These are phyloP conservation scores for Abrus precatorius DNA, from an alignment of 306 rosid genomes.

Conservation along the genomic window DNA sequence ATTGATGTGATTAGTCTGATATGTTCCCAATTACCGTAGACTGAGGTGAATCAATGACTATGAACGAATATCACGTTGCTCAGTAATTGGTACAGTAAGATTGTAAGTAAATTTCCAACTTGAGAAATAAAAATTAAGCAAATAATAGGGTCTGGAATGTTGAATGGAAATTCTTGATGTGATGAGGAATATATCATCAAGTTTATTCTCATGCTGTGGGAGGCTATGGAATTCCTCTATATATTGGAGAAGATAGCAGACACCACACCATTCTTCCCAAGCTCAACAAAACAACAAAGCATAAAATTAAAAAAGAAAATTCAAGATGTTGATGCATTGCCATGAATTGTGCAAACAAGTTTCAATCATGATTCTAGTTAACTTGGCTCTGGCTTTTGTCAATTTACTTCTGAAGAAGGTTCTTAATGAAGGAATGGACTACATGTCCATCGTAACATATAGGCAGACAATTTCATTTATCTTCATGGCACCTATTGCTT, in stretches of 20 bases:
- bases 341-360: conserved; percentile 63
- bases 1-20: conserved; percentile 28
- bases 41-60: conserved; percentile 28
- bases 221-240: conserved; percentile 45
- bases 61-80: conserved; percentile 35
- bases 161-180: conserved; percentile 45
- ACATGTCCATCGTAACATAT: conserved; percentile 64
- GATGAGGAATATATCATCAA: conserved; percentile 48
- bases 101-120: conserved; percentile 41
- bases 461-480: conserved; percentile 69
- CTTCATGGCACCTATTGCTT: conserved; percentile 80
- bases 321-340: conserved; percentile 49
- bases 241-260: conserved; percentile 30
- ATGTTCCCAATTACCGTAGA: not conserved
- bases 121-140: conserved; percentile 10
- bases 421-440: conserved; percentile 69
- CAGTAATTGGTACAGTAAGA: conserved; percentile 38
- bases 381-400: conserved; percentile 70
- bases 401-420: conserved; percentile 80
- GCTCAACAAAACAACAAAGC: not conserved
- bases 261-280: conserved; percentile 41
- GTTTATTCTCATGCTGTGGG: conserved; percentile 43
- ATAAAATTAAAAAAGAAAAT: not conserved
- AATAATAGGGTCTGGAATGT: conserved; percentile 18
- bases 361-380: conserved; percentile 66